Conservation (phyloP, 2,329 filamentous ascomycete species). For the Penicillium sp. region DNA sequence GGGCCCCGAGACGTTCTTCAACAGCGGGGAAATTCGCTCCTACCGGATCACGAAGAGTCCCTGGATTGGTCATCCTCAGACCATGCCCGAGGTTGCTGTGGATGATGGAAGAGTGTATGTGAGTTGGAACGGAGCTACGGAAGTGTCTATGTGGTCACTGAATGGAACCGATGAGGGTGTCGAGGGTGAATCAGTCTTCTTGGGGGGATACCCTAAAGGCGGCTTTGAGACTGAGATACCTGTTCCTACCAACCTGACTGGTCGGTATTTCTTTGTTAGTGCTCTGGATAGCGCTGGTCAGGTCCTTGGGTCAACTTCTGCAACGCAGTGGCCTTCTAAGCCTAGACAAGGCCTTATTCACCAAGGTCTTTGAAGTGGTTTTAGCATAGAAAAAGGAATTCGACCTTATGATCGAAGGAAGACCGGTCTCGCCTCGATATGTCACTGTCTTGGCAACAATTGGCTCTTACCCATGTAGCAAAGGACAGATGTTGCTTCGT, state of each 20-base stretch:
- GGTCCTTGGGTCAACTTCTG: background rate
- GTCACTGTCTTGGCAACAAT: background rate
- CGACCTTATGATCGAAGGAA: background rate
- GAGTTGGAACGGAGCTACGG: constrained; percentile 49
- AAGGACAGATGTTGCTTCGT: background rate
- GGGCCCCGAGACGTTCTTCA: constrained; percentile 33
- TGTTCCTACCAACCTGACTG: background rate
- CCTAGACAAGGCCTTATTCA: background rate
- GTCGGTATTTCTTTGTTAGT: background rate
- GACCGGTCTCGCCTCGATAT: background rate
- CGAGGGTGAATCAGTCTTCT: background rate
- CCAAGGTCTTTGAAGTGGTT: background rate
- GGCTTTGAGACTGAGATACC: background rate
- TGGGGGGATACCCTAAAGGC: background rate
- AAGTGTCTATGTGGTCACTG: constrained; percentile 28
- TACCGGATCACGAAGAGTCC: constrained; percentile 55
- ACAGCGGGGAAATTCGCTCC: constrained; percentile 43
- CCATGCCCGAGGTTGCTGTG: constrained; percentile 24
- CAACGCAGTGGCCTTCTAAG: background rate
- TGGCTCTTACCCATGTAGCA: background rate
- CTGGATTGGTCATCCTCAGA: constrained; percentile 52
- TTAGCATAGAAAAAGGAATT: background rate
- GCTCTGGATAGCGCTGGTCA: background rate
- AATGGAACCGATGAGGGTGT: background rate
- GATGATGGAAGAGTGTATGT: constrained; percentile 33